Percentiles rank a stretch among this genome's conserved stretches.
Evolutionary conservation across 345 rosid species (phyloP).

Genomic region (Angophora floribunda): DNA sequence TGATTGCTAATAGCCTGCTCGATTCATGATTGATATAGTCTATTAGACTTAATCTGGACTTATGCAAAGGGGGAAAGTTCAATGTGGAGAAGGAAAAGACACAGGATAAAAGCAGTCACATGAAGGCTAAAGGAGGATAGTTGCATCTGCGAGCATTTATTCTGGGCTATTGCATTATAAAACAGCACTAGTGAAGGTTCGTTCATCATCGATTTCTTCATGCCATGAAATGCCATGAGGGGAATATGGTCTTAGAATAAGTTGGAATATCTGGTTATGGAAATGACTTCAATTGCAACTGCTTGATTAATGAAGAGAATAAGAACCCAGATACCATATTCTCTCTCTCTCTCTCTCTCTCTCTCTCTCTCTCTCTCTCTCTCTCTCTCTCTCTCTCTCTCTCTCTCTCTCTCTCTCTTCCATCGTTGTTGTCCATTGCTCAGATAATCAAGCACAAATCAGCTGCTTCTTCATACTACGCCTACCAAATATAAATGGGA

Average conservation of each 20-base stretch:
- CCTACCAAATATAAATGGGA: background rate
- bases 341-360: background rate
- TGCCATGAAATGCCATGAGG: background rate
- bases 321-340: constrained; percentile 15
- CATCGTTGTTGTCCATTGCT: background rate
- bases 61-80: background rate
- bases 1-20: background rate
- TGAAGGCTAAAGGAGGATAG: background rate
- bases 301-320: background rate
- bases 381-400: background rate
- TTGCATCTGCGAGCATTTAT: background rate
- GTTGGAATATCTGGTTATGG: background rate
- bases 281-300: background rate
- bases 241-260: background rate
- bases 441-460: background rate
- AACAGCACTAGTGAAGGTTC: background rate
- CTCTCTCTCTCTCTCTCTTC: background rate
- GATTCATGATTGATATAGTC: background rate
- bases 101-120: background rate
- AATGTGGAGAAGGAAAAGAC: background rate
- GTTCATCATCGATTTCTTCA: background rate
- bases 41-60: background rate
- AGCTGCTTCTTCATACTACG: background rate
- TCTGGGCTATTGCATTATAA: background rate
- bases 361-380: background rate